Percentiles rank a stretch among this genome's conserved stretches.
These are phyloP conservation scores for Blumeria graminis DNA, from an alignment of 2,329 filamentous ascomycete species.

Conservation along the genomic window DNA sequence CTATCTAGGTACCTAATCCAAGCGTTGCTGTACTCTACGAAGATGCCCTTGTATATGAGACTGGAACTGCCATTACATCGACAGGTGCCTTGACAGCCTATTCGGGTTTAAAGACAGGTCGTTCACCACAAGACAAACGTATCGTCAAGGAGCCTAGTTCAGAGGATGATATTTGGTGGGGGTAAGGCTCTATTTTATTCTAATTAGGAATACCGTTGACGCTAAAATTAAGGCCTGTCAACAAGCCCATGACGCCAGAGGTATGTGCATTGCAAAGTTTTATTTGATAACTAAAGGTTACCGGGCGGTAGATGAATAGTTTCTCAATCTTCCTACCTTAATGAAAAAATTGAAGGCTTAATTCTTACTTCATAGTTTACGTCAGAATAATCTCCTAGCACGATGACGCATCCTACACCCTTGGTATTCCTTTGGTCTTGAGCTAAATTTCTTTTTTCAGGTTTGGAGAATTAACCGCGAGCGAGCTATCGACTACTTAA, in stretches of 20 bases:
- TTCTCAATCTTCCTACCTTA: too few species aligned
- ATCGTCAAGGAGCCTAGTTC: conserved; percentile 81
- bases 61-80: conserved; percentile 88
- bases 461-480: conserved; percentile 99
- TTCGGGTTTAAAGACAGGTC: conserved; percentile 93
- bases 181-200: conserved; percentile 16
- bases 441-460: conserved; percentile 21
- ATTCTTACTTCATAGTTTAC: too few species aligned
- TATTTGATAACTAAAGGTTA: too few species aligned
- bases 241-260: conserved; percentile 94
- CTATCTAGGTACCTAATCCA: conserved; percentile 46
- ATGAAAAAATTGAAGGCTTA: too few species aligned
- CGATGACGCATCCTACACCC: too few species aligned
- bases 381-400: too few species aligned
- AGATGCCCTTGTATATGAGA: conserved; percentile 96
- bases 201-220: background rate
- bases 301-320: too few species aligned
- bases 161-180: conserved; percentile 93
- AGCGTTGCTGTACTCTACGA: conserved; percentile 87
- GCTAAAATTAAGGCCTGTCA: conserved; percentile 37
- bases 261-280: conserved; percentile 30
- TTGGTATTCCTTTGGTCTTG: too few species aligned
- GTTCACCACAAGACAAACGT: conserved; percentile 90
- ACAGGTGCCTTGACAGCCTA: conserved; percentile 89
- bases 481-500: conserved; percentile 95